phyloP scores from a whole-genome alignment of 371 early-diverging fungal genomes.

The Haplosporangium sp. region DNA sequence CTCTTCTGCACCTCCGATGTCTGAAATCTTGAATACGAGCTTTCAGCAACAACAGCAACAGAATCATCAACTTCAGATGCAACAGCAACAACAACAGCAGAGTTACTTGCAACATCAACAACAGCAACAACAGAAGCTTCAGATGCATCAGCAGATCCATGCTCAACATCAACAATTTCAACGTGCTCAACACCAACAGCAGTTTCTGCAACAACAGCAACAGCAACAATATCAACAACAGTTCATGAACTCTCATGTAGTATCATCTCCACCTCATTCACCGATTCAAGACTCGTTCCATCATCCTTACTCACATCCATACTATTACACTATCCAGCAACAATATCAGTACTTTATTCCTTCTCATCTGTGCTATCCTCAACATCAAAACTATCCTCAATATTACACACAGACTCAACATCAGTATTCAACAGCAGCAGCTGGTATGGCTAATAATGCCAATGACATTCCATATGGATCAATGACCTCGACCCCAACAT shows the following conservation, averaged over 20 bases:
- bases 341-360: constrained; percentile 13
- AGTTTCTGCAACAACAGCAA: constrained; percentile 5
- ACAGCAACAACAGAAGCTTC: constrained; percentile 16
- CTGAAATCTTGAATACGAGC: neutral
- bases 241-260: constrained; percentile 1
- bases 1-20: neutral
- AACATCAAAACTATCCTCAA: constrained; percentile 1
- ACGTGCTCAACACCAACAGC: constrained; percentile 10
- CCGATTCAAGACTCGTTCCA: neutral
- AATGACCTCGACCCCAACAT: neutral
- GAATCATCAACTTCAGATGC: neutral
- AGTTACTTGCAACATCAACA: constrained; percentile 16
- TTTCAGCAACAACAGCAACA: constrained; percentile 19
- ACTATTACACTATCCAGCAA: constrained; percentile 1
- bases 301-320: neutral
- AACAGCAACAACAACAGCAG: constrained; percentile 16
- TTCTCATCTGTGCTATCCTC: constrained; percentile 13
- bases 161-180: constrained; percentile 23
- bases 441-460: neutral
- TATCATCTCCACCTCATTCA: neutral
- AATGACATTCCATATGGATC: constrained; percentile 5
- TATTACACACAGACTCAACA: neutral
- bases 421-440: neutral
- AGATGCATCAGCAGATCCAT: constrained; percentile 8
- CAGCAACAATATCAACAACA: constrained; percentile 9